Evolutionary conservation across 148 eudicot species (phyloP), one percentile per base, ranked within the genome.

Genomic region (Beta vulgaris): DNA sequence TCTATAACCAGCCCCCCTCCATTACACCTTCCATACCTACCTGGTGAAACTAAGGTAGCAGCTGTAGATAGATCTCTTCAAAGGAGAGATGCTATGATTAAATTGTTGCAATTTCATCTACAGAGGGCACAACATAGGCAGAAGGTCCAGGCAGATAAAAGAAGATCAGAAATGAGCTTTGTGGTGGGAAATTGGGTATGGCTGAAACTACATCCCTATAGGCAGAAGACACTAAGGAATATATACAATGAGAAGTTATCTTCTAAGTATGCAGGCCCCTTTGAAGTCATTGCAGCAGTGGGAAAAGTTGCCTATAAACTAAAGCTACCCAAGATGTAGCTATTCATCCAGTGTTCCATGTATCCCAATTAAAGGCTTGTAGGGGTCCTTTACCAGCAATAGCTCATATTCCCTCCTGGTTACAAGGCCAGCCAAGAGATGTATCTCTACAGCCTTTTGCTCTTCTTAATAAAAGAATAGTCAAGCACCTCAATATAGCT

Each of bases 101-200:
- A 46, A 14, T 2, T 3, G 2, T 26, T 74, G 0, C 18, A 62
- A 13, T 63, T 62, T 44, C 69, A 74, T 62, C 21, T 74, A 0
- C 11, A 2, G 2, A 55, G 58, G 34, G 78, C 74, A 16, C 66
- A 73, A 28, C n/a, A 54, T 14, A 65, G 74, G 25, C 67, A 67
- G 74, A 57, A 42, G 16, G 3, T 9, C 2, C 42, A 28, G 14
- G 73, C 77, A 32, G 46, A 79, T 46, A n/a, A 13, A 15, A 2
- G 59, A 2, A 36, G 68, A 7, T 12, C 44, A 21, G 74, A 73
- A 6, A 39, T 58, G 11, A 8, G 2, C 0, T 51, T 67, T 58
- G 8, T 6, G 1, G 59, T 32, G 2, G 68, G 69, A 13, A 64
- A 60, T 57, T 68, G 67, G 68, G 62, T 67, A 13, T 74, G 40